phyloP scores from a whole-genome alignment of 768 basidiomycete genomes.

The Phylloporus sp. region DNA sequence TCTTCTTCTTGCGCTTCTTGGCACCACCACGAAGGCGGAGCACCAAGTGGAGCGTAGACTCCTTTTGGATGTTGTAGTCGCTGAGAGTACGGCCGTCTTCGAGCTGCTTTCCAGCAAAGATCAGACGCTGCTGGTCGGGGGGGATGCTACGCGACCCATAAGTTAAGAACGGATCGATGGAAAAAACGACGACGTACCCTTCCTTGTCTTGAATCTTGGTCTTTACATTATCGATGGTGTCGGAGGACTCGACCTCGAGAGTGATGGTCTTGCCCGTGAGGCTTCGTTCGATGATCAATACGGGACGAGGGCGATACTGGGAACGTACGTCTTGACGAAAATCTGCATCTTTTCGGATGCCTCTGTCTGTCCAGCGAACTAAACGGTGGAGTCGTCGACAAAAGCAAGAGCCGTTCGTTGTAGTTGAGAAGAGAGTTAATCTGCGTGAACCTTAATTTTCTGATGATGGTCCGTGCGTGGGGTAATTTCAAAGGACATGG shows the following conservation, averaged over 20 bases:
- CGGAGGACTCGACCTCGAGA: conserved; percentile 95
- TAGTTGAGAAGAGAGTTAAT: conserved; percentile 20
- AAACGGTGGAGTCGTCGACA: conserved; percentile 92
- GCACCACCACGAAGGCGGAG: conserved; percentile 98
- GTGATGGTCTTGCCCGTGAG: conserved; percentile 99
- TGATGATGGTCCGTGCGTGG: conserved; percentile 46
- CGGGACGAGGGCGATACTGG: not conserved
- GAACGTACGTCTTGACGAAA: conserved; percentile 90
- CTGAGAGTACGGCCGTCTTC: conserved; percentile 96
- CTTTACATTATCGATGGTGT: conserved; percentile 98
- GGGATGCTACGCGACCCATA: conserved; percentile 55
- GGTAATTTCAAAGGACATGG: conserved; percentile 1
- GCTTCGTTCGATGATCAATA: conserved; percentile 40
- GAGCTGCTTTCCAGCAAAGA: conserved; percentile 99
- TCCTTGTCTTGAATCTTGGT: conserved; percentile 98
- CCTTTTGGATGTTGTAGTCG: conserved; percentile 99
- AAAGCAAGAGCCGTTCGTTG: conserved; percentile 58
- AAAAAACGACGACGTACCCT: conserved; percentile 48
- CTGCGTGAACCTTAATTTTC: conserved; percentile 24
- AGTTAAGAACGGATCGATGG: not conserved
- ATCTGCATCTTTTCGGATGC: conserved; percentile 88
- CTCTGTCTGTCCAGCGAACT: conserved; percentile 84
- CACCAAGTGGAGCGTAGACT: conserved; percentile 96
- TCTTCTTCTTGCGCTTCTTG: conserved; percentile 99
- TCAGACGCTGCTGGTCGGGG: conserved; percentile 94